Percentiles rank a stretch among this genome's conserved stretches.
These are phyloP conservation scores for Tulasnella sp. DNA, from an alignment of 768 basidiomycete genomes.

Conservation along the genomic window DNA sequence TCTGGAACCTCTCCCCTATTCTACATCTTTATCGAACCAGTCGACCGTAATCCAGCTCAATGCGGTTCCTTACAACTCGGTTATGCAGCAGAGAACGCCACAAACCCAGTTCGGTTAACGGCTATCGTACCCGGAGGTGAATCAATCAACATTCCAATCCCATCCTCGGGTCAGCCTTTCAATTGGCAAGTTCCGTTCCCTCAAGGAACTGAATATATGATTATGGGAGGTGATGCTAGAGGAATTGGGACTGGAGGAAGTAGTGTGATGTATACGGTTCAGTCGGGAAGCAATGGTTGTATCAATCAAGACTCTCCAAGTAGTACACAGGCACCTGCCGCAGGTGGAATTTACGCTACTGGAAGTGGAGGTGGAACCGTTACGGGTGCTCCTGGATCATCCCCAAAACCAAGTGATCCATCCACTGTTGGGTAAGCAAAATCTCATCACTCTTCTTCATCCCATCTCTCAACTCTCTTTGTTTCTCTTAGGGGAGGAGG, in stretches of 20 bases:
- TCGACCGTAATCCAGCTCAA: slow-evolving; percentile 8
- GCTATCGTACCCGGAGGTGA: slow-evolving; percentile 15
- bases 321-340: slow-evolving; percentile 12
- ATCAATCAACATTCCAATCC: slow-evolving; percentile 8
- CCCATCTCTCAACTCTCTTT: neutral
- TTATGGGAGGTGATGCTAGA: slow-evolving; percentile 13
- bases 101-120: slow-evolving; percentile 7
- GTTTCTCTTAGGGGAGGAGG: neutral
- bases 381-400: slow-evolving; percentile 6
- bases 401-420: too few species aligned
- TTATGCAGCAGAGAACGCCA: slow-evolving; percentile 12
- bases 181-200: slow-evolving; percentile 13
- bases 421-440: too few species aligned
- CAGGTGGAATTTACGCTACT: slow-evolving; percentile 15
- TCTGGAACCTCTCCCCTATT: slow-evolving; percentile 12
- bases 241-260: slow-evolving; percentile 16
- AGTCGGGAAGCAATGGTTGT: slow-evolving; percentile 10
- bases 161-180: neutral
- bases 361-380: slow-evolving; percentile 14
- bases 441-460: too few species aligned
- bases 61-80: slow-evolving; percentile 1
- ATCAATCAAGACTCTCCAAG: slow-evolving; percentile 13
- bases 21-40: slow-evolving; percentile 15
- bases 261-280: neutral
- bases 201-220: slow-evolving; percentile 13